Percentiles rank a stretch among this genome's conserved stretches.
Evolutionary conservation across 768 basidiomycete genomes (phyloP).

Genomic region (Butyriboletus loyo): DNA sequence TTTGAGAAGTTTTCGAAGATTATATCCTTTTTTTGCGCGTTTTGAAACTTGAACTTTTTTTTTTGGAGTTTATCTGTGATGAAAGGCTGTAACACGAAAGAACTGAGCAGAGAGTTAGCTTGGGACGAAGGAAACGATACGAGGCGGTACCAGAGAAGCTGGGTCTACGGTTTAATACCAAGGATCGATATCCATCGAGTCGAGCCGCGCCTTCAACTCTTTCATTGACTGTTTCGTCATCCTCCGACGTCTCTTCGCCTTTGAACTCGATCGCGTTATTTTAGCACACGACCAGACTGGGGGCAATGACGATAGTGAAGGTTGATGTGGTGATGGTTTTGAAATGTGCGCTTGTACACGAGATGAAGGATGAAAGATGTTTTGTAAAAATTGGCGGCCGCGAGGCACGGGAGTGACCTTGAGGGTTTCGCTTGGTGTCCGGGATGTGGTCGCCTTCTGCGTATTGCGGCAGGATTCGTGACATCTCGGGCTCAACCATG

Average conservation of each 20-base stretch:
- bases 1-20: neutral
- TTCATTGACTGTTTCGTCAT: conserved; percentile 10
- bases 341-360: neutral
- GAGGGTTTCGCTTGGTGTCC: neutral
- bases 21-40: conserved; percentile 1
- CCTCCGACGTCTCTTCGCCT: conserved; percentile 3
- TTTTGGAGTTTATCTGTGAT: neutral
- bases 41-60: conserved; percentile 1
- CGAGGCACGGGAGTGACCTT: neutral
- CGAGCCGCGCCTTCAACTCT: conserved; percentile 7
- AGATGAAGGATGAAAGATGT: neutral
- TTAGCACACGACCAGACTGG: conserved; percentile 19
- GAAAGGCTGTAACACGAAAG: neutral
- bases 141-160: conserved; percentile 1
- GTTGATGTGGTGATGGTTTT: neutral
- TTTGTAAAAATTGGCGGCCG: neutral
- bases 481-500: neutral
- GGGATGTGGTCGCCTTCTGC: neutral
- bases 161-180: neutral
- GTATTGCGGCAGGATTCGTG: neutral
- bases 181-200: conserved; percentile 11
- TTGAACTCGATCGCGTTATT: conserved; percentile 13
- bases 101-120: neutral
- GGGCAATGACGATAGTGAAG: neutral
- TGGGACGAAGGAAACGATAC: neutral